A percentile compares a stretch with the other conserved stretches of the same genome.
These are phyloP conservation scores for Trebouxiophyceae sp. DNA, from an alignment of 163 green algal genomes.

Conservation along the genomic window DNA sequence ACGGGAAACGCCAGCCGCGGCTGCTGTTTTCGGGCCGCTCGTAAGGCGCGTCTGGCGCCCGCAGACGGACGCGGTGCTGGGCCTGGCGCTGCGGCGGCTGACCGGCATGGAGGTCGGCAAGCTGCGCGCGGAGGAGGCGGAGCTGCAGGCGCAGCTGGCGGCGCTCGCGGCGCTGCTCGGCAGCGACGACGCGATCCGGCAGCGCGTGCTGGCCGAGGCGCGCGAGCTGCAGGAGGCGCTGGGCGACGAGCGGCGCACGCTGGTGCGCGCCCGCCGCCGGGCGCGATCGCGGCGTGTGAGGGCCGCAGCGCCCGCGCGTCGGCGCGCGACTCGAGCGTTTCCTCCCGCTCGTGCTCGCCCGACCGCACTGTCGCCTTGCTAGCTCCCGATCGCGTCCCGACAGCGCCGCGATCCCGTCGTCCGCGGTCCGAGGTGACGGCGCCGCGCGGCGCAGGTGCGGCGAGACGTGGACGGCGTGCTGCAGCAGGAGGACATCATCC, in stretches of 20 bases:
- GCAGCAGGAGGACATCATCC: conserved; percentile 48
- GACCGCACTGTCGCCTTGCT: too few relatives aligned
- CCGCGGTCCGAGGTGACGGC: too few relatives aligned
- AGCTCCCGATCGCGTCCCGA: too few relatives aligned
- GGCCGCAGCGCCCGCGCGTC: too few relatives aligned
- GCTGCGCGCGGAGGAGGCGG: conserved; percentile 54
- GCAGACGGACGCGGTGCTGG: conserved; percentile 74
- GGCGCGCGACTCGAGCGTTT: too few relatives aligned
- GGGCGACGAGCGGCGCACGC: conserved; percentile 45
- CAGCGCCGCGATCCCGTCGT: too few relatives aligned
- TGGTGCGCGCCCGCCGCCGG: conserved; percentile 19
- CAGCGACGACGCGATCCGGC: conserved; percentile 35
- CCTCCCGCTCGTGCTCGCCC: too few relatives aligned
- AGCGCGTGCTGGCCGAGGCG: conserved; percentile 56
- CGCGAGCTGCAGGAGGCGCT: conserved; percentile 47
- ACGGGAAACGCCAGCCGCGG: too few relatives aligned
- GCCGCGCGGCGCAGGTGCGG: conserved; percentile 7
- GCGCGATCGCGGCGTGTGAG: too few relatives aligned
- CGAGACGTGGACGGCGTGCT: conserved; percentile 10
- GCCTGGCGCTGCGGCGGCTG: conserved; percentile 77
- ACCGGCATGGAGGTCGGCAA: conserved; percentile 71
- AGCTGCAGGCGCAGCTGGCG: conserved; percentile 30
- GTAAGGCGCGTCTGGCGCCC: too few relatives aligned
- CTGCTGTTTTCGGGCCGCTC: too few relatives aligned
- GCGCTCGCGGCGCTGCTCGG: conserved; percentile 5